Base-by-base conservation (phyloP, 148 eudicot genomes). In the Pharnaceum exiguum region DNA sequence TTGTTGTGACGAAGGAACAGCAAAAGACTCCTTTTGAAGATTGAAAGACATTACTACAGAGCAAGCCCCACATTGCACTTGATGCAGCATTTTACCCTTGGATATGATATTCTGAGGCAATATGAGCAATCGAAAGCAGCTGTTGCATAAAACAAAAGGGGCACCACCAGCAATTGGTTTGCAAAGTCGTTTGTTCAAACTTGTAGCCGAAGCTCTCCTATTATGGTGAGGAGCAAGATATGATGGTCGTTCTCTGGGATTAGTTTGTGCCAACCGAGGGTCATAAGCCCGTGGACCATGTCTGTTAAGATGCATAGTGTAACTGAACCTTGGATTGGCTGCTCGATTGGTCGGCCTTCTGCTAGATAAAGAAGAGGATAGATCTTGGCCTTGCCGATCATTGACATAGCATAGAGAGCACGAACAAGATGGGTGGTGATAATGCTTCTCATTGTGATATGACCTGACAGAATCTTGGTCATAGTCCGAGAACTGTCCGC, bases 31-130 rank as follows among this genome's bases (percentile, higher is more conserved):
- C 16, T 57, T 60, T 54, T 74, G 75, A 51, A 76, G 59, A 58
- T 73, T 72, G 69, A 82, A 56, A 54, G 72, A 65, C 35, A 74
- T 48, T 10, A 62, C 37, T 11, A 82, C 70, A 30, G 78, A 76
- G 60, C 97, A 90, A n/a, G 84, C 80, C 42, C 95, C 95, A 75
- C 97, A 90, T 64, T 67, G 74, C 59, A 86, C 30, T 45, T 58
- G 73, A 24, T 51, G 51, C 42, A 44, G 68, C 15, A 58, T 70
- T 66, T 65, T 74, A 31, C 47, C 65, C 53, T 48, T 44, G 19
- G 46, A 50, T 32, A 47, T 37, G 42, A 68, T 49, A 49, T 80
- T 86, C 45, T 53, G 65, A 19, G 91, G 81, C 49, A 90, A 47
- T 69, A 65, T 78, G 71, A 93, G 79, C 71, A 88, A 69, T 52